A percentile compares a stretch with the other conserved stretches of the same genome.
These are phyloP conservation scores for Aspergillus ochraceoroseus DNA, from an alignment of 2,329 filamentous ascomycete species.

Conservation along the genomic window DNA sequence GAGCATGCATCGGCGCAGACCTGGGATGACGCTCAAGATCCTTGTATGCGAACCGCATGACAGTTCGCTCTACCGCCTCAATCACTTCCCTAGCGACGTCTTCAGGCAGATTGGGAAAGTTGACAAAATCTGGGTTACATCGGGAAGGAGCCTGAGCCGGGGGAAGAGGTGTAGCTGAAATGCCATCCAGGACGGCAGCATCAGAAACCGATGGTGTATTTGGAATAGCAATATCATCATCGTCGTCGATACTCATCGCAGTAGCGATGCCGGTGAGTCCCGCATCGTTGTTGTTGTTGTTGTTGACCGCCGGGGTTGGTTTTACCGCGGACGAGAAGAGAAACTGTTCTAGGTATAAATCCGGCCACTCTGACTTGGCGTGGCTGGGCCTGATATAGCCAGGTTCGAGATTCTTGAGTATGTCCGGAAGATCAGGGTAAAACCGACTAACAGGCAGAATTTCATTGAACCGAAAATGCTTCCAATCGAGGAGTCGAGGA, in stretches of 20 bases:
- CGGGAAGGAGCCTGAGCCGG: background rate
- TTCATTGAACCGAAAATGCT: slow-evolving; percentile 7
- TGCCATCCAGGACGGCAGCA: too few species aligned
- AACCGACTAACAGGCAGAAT: slow-evolving; percentile 25
- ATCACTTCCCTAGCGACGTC: slow-evolving; percentile 2
- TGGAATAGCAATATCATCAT: too few species aligned
- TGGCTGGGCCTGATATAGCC: slow-evolving; percentile 16
- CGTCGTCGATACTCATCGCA: background rate
- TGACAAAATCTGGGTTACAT: background rate
- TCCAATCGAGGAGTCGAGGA: slow-evolving; percentile 29
- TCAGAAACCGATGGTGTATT: too few species aligned
- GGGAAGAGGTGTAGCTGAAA: too few species aligned
- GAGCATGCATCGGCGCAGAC: slow-evolving; percentile 16
- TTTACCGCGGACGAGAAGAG: background rate
- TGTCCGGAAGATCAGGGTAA: slow-evolving; percentile 17
- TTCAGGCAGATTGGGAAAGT: background rate
- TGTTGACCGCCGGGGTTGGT: background rate
- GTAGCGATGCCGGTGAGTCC: background rate
- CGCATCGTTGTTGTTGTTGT: background rate
- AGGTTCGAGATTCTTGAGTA: background rate
- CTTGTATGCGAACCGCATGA: slow-evolving; percentile 28
- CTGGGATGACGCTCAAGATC: slow-evolving; percentile 30
- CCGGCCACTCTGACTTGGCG: slow-evolving; percentile 4
- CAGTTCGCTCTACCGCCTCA: slow-evolving; percentile 23
- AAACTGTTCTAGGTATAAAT: slow-evolving; percentile 1